A percentile compares a stretch with the other conserved stretches of the same genome.
These are phyloP conservation scores for Xylariaceae sp. DNA, from an alignment of 2,329 filamentous ascomycete species.

Conservation along the genomic window DNA sequence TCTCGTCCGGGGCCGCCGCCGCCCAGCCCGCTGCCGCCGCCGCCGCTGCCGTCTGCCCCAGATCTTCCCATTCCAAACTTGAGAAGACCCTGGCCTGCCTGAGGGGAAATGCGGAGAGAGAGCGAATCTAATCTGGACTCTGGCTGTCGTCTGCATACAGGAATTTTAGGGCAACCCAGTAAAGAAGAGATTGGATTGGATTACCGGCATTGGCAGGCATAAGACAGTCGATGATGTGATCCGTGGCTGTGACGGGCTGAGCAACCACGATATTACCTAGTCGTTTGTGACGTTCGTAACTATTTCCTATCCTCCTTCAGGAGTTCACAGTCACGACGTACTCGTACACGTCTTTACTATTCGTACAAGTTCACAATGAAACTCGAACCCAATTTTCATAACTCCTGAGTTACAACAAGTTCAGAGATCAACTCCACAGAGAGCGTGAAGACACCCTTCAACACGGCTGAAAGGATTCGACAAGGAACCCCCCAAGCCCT, in stretches of 20 bases:
- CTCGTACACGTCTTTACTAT: no score
- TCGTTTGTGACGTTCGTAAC: no score
- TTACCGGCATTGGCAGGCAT: background rate
- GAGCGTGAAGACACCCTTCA: no score
- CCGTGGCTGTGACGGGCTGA: conserved; percentile 4
- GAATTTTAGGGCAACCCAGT: background rate
- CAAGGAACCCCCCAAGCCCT: no score
- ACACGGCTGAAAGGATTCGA: no score
- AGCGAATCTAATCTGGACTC: background rate
- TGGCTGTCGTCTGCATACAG: background rate
- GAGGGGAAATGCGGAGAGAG: conserved; percentile 13
- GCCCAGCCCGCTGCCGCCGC: no score
- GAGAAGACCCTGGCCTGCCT: background rate
- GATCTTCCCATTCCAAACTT: background rate
- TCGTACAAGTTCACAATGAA: no score
- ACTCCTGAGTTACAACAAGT: no score
- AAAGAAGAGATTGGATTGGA: background rate
- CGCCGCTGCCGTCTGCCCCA: background rate
- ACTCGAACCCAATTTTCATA: no score
- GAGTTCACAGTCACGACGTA: no score
- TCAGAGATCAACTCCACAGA: no score
- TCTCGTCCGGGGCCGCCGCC: conserved; percentile 4
- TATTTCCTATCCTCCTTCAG: no score
- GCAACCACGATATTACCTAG: background rate
- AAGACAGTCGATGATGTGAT: background rate